Base-by-base conservation (phyloP, 345 rosid species). In the Cardiospermum halicacabum region DNA sequence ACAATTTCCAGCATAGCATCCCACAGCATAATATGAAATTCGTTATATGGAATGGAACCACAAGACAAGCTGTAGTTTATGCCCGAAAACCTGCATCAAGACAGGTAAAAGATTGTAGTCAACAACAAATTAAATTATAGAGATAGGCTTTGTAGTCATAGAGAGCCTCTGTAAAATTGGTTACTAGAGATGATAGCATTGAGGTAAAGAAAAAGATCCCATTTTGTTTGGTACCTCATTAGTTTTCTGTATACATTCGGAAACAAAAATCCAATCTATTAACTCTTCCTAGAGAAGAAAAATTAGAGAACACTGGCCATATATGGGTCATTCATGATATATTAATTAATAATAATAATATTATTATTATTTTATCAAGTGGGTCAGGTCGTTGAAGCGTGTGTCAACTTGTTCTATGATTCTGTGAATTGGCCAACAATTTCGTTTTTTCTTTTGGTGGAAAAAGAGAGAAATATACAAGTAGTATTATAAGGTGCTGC, bases 61-160 rank as follows among this genome's bases (percentile, higher is more conserved):
- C n/a, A n/a, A n/a, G n/a, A n/a, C n/a, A n/a, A 39, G 26, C 15
- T 16, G 18, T 27, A 2, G 27, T 37, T 13, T 34, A 49, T 27
- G 19, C n/a, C 45, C 7, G 64, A 53, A 15, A 56, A 56, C 62
- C 22, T 24, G 11, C 24, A 22, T 36, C 58, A 21, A 18, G 51
- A 18, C 3, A 15, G 66, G 21, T 63, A 25, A 8, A 34, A 5
- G 39, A 11, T 34, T 15, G 19, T 53, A 4, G 53, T n/a, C 53
- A 60, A 42, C 15, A 40, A n/a, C 15, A 10, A 6, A 18, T 19
- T 4, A n/a, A n/a, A n/a, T n/a, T n/a, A n/a, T n/a, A 16, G 48
- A 36, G 55, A 54, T 40, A 32, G 26, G 21, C 51, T 64, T 65
- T 72, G 72, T 22, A 69, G 65, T 51, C 30, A 3, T 32, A 58